phyloP scores from a whole-genome alignment of 1,284 basidiomycete species.

The Termitomyces sp. region DNA sequence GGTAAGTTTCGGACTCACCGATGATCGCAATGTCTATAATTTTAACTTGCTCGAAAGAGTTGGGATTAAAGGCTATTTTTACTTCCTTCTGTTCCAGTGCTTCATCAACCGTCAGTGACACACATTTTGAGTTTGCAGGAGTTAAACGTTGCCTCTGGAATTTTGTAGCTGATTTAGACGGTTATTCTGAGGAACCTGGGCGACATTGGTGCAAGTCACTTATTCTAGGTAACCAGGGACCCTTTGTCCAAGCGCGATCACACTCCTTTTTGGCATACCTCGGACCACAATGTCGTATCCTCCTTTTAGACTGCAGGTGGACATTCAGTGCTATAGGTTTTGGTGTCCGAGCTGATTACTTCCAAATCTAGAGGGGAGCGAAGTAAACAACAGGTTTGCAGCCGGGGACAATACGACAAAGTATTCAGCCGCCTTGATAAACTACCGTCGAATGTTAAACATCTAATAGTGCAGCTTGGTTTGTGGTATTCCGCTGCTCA shows the following conservation, averaged over 20 bases:
- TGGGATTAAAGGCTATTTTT: conserved; percentile 83
- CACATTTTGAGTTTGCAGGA: conserved; percentile 1
- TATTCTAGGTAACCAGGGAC: conserved; percentile 72
- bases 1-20: conserved; percentile 37
- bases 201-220: conserved; percentile 66
- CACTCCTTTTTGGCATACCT: conserved; percentile 78
- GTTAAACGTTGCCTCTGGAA: conserved; percentile 12
- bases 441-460: conserved; percentile 67
- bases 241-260: conserved; percentile 74
- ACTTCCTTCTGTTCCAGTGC: conserved; percentile 89
- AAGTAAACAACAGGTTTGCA: conserved; percentile 76
- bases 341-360: not conserved
- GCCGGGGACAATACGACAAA: conserved; percentile 63
- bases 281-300: conserved; percentile 66
- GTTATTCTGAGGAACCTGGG: conserved; percentile 50
- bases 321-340: not conserved
- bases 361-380: conserved; percentile 68
- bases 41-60: conserved; percentile 40
- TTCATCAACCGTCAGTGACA: conserved; percentile 68
- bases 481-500: conserved; percentile 8
- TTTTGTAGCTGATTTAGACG: conserved; percentile 65
- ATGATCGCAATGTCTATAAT: not conserved
- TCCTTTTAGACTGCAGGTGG: conserved; percentile 84
- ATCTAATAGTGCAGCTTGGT: conserved; percentile 80
- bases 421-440: conserved; percentile 58